Base-by-base conservation (phyloP, 208 protist species). In the Leishmania turanica region DNA sequence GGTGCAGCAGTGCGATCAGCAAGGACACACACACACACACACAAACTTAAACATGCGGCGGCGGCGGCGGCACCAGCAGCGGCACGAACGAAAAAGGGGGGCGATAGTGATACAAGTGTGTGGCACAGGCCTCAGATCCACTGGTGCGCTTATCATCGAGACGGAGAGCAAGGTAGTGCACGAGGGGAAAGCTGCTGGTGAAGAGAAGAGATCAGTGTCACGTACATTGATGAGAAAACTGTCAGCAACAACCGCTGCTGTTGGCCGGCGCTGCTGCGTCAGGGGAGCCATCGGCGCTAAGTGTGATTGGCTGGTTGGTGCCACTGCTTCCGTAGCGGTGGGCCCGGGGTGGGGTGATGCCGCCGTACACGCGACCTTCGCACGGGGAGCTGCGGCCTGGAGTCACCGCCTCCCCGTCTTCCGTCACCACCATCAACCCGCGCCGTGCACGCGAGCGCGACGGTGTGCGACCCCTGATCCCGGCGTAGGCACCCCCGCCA, bases 381-480 rank as follows among this genome's bases (percentile, higher is more conserved):
- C 40, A 37, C 5, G 77, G 54, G 5, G 74, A 69, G 3, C 40
- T 40, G 1, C 62, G 73, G 24, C 73, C 80, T 3, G 79, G 77
- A 34, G 73, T 65, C 2, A 78, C 85, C 0, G 84, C 79, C 53
- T 77, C 62, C 15, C 66, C 84, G 11, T 89, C 88, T 47, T 86
- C 87, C 21, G 84, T 84, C 64, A 91, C 87, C 27, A 86, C 77
- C 75, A 89, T 83, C 64, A 83, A 62, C 58, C 84, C 84, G n/a
- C 90, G 79, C 19, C 87, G 82, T 24, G 65, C 75, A 42, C 78
- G 88, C 66, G 83, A 70, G 75, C 80, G 78, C 24, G 65, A 80
- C 15, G 73, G 53, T 19, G 83, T 78, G 58, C 40, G 53, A 42
- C 49, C 68, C 42, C 68, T 65, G 21, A 54, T 42, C 0, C 65